phyloP scores from a whole-genome alignment of 495 filamentous ascomycete genomes.

The Annulohypoxylon nitens region DNA sequence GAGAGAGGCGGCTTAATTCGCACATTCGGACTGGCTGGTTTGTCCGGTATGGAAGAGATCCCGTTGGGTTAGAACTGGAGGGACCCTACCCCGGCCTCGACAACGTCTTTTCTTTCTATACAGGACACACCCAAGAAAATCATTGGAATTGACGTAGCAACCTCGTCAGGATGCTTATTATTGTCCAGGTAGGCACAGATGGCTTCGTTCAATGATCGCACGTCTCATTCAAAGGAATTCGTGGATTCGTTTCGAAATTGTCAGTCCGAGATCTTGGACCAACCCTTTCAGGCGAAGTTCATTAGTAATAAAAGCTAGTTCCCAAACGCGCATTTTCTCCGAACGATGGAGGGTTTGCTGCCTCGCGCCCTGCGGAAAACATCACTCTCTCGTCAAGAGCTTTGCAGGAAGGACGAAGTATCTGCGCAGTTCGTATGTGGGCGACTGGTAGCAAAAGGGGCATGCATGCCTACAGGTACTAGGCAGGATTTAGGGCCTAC shows the following conservation, averaged over 20 bases:
- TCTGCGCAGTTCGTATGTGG: too few relatives aligned
- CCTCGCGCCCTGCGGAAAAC: too few relatives aligned
- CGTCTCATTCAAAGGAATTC: neutral
- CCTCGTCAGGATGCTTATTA: neutral
- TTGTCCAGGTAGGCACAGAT: neutral
- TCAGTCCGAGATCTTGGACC: too few relatives aligned
- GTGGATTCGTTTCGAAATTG: too few relatives aligned
- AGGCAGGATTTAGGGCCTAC: neutral
- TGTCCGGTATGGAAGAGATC: neutral
- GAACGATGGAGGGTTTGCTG: too few relatives aligned
- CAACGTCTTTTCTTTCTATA: neutral
- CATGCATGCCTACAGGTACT: neutral
- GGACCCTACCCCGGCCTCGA: neutral
- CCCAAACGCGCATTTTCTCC: too few relatives aligned
- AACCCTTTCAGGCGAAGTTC: too few relatives aligned
- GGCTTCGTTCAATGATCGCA: neutral
- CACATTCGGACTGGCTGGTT: constrained; percentile 26
- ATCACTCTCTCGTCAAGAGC: too few relatives aligned
- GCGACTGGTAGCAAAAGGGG: neutral
- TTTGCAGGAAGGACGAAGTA: too few relatives aligned
- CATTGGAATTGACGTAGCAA: neutral
- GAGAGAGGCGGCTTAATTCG: constrained; percentile 24
- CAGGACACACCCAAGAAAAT: neutral
- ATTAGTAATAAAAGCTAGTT: too few relatives aligned
- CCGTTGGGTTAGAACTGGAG: neutral